Conservation (phyloP, 2,329 filamentous ascomycete species). For the Leptographium wingfieldii region DNA sequence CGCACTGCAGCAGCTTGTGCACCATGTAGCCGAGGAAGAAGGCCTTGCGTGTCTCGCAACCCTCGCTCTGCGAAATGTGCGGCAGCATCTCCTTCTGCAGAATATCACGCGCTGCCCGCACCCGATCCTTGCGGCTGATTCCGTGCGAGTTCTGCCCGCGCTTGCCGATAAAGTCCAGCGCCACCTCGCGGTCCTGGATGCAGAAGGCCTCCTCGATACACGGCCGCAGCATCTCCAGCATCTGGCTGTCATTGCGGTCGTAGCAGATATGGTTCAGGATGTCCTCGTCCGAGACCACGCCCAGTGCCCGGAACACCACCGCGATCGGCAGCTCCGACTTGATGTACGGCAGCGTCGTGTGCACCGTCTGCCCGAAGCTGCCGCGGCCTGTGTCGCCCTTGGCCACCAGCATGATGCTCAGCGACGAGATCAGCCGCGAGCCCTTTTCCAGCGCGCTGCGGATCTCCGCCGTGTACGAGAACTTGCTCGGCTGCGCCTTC, state of each 20-base stretch:
- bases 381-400: constrained; percentile 73
- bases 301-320: constrained; percentile 89
- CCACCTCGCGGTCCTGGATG: constrained; percentile 89
- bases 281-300: constrained; percentile 93
- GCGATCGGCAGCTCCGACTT: constrained; percentile 88
- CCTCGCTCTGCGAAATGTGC: constrained; percentile 90
- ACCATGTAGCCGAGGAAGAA: constrained; percentile 99
- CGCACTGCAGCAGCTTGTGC: constrained; percentile 85
- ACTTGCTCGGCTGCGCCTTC: constrained; percentile 85
- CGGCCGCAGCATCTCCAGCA: constrained; percentile 94
- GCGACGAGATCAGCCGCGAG: constrained; percentile 82
- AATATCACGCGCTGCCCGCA: constrained; percentile 84
- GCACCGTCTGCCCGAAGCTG: constrained; percentile 75
- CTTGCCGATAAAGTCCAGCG: constrained; percentile 90
- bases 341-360: constrained; percentile 84
- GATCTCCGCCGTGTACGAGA: constrained; percentile 89
- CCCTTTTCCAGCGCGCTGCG: constrained; percentile 94
- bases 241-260: constrained; percentile 85
- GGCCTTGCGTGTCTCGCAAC: constrained; percentile 88
- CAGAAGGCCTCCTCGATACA: constrained; percentile 96
- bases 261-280: constrained; percentile 98
- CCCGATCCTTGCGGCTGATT: constrained; percentile 72
- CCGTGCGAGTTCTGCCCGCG: constrained; percentile 62
- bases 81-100: constrained; percentile 94
- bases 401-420: constrained; percentile 79